Evolutionary conservation across 805 yeast genomes (phyloP).

Genomic region (Debaryomyces castellii): DNA sequence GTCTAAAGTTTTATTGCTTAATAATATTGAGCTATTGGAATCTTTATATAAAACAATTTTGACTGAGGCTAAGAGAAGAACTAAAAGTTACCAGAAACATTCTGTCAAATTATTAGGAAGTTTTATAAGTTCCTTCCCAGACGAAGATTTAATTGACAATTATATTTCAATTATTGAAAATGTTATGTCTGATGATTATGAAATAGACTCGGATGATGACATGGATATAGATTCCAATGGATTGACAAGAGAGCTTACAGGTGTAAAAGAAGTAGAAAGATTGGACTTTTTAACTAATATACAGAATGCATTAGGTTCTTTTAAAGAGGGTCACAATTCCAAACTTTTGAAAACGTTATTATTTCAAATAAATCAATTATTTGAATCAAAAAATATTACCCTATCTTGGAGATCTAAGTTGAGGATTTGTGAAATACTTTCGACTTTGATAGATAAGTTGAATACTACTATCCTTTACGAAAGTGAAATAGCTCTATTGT

Average conservation of each 20-base stretch:
- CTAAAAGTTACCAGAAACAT: constrained; percentile 59
- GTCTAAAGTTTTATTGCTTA: constrained; percentile 34
- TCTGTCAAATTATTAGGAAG: constrained; percentile 54
- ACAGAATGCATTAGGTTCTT: constrained; percentile 25
- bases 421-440: constrained; percentile 43
- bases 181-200: constrained; percentile 39
- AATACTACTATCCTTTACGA: constrained; percentile 8
- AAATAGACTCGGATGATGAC: constrained; percentile 28
- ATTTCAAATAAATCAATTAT: constrained; percentile 19
- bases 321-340: not conserved
- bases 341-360: constrained; percentile 24
- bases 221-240: constrained; percentile 17
- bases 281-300: constrained; percentile 36
- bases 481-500: constrained; percentile 16
- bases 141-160: constrained; percentile 29
- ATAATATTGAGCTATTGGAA: constrained; percentile 28
- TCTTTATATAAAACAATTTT: constrained; percentile 45
- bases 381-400: constrained; percentile 23
- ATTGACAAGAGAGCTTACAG: constrained; percentile 7
- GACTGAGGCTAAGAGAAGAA: constrained; percentile 66
- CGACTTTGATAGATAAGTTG: constrained; percentile 11
- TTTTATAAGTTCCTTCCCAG: constrained; percentile 41
- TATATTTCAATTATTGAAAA: constrained; percentile 36
- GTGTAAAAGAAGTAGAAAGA: constrained; percentile 50
- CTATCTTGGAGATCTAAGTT: constrained; percentile 65